Evolutionary conservation across 1,284 basidiomycete genomes (phyloP), one percentile per base, ranked within the genome.

Genomic region (Thecaphora thlaspeos): DNA sequence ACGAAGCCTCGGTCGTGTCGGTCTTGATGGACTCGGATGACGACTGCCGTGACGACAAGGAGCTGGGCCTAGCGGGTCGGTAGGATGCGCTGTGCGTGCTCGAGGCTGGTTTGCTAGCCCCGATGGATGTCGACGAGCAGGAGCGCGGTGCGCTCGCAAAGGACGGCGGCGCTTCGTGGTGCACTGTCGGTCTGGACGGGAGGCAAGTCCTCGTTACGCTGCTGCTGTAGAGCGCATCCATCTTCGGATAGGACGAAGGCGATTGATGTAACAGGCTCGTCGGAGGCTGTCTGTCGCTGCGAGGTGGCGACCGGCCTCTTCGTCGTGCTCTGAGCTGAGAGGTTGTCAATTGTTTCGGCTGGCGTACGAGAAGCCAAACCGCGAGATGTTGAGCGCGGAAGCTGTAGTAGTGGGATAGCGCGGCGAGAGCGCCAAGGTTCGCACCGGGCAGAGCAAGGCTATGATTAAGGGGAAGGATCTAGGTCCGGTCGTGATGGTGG

Each of bases 21-120:
- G 55, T 57, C 2, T 39, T 28, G 43, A 62, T 48, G 23, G 60
- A 62, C 23, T 62, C 60, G 1, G 55, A 55, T 2, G 60, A 62
- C 10, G 60, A 62, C 28, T 58, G 60, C 18, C 55, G 54, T 14
- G 60, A 62, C 2, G 60, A 62, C 3, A 3, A 34, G 4, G 32
- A 34, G 12, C 32, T 15, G 32, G 32, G 32, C 32, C 32, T 11
- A 4, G 7, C 17, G 15, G 5, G 15, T 7, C 32, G 32, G 32
- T 44, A 51, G 15, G 59, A 61, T 1, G 49, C 24, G 38, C 44
- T 56, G 49, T 54, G 53, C 5, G 43, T 45, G 39, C 50, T 57
- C 1, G 59, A 61, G 1, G 59, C 59, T 4, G 59, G 54, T 7
- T 32, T n/a, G 24, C 24, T 11, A 30, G 18, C 42, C 14, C n/a